Evolutionary conservation across 2,329 filamentous ascomycete genomes (phyloP).

Genomic region (Claviceps capensis): DNA sequence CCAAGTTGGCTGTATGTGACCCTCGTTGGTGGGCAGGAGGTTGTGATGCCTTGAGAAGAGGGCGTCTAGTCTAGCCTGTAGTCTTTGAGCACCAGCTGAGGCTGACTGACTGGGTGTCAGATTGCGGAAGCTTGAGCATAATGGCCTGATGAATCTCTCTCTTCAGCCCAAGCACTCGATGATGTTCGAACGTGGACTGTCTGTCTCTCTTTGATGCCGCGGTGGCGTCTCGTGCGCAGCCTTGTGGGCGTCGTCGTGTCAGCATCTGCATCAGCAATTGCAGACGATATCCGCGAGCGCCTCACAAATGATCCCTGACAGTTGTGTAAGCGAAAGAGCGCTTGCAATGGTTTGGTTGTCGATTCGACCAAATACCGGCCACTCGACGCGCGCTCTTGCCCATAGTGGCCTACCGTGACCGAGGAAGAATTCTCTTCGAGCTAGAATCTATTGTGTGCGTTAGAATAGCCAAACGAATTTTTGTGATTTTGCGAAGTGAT

Average conservation of each 20-base stretch:
- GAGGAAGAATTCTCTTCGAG: too few relatives aligned
- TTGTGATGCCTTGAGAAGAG: constrained; percentile 2
- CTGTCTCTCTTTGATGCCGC: not conserved
- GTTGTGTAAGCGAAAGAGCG: not conserved
- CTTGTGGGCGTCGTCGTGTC: not conserved
- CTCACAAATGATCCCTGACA: not conserved
- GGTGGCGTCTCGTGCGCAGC: not conserved
- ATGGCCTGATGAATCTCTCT: not conserved
- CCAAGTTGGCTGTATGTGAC: constrained; percentile 10
- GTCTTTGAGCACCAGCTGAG: not conserved
- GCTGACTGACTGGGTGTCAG: not conserved
- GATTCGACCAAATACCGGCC: too few relatives aligned
- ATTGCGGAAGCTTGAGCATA: not conserved
- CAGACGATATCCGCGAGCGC: not conserved
- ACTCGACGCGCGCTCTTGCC: too few relatives aligned
- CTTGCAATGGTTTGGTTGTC: not conserved
- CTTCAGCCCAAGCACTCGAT: not conserved
- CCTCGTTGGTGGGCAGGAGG: constrained; percentile 15
- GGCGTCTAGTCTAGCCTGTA: not conserved
- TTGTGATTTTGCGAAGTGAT: too few relatives aligned
- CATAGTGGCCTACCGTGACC: too few relatives aligned
- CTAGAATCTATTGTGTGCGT: too few relatives aligned
- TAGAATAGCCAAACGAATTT: too few relatives aligned
- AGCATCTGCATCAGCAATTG: not conserved
- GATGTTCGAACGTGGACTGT: not conserved